These are phyloP conservation scores for Botryococcus braunii DNA, from an alignment of 163 green algal species.

Conservation along the genomic window DNA sequence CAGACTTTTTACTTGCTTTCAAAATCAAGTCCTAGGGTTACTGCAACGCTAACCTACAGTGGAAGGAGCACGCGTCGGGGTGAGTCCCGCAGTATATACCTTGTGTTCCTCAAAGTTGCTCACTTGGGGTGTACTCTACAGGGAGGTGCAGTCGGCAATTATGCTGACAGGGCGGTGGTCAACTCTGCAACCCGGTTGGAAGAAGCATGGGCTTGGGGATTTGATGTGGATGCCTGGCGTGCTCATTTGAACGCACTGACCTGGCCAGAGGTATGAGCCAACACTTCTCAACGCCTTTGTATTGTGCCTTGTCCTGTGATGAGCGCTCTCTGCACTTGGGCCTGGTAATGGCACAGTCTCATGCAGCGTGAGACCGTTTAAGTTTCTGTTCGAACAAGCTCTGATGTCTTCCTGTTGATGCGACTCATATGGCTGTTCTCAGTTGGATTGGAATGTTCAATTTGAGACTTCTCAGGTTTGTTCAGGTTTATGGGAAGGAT, in stretches of 20 bases:
- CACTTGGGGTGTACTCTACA: conserved; percentile 6
- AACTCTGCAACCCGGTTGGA: conserved; percentile 47
- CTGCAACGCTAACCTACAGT: too few species aligned
- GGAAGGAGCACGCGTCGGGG: too few species aligned
- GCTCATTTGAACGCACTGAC: conserved; percentile 78
- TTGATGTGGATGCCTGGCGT: conserved; percentile 81
- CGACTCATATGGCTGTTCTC: too few species aligned
- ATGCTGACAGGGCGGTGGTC: conserved; percentile 48
- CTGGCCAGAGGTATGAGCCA: conserved; percentile 75
- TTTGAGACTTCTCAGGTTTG: too few species aligned
- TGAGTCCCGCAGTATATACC: too few species aligned
- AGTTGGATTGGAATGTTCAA: too few species aligned
- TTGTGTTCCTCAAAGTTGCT: too few species aligned
- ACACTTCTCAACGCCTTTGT: background rate
- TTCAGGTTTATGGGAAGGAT: too few species aligned
- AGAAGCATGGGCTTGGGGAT: conserved; percentile 85
- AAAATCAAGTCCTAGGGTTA: background rate
- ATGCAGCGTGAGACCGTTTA: too few species aligned
- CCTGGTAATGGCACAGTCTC: too few species aligned
- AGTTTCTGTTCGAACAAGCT: too few species aligned
- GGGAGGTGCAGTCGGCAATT: conserved; percentile 17
- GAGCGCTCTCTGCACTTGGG: background rate
- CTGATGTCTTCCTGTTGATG: too few species aligned
- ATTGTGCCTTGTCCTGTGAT: background rate
- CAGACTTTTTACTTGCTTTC: background rate